Evolutionary conservation across 2,329 filamentous ascomycete genomes (phyloP).

Genomic region (Epichloe brachyelytri): DNA sequence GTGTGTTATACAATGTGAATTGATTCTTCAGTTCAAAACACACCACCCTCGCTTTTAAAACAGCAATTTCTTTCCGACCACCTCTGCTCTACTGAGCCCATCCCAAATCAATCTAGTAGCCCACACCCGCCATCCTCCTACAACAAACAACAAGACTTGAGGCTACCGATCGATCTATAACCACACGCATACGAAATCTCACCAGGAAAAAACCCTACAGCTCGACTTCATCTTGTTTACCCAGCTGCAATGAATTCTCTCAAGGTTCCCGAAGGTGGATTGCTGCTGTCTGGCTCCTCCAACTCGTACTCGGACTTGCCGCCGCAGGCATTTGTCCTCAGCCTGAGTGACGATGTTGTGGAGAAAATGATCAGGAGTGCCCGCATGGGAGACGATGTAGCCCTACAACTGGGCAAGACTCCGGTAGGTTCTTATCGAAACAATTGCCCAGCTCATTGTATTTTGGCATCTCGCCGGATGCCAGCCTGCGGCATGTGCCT

Average conservation of each 20-base stretch:
- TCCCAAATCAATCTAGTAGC: neutral
- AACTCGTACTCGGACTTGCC: conserved; percentile 30
- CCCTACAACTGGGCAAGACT: conserved; percentile 42
- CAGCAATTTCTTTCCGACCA: neutral
- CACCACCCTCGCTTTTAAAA: neutral
- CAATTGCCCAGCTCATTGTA: neutral
- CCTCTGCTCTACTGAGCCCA: neutral
- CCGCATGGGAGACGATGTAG: conserved; percentile 41
- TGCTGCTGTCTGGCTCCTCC: conserved; percentile 41
- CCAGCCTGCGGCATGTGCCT: neutral
- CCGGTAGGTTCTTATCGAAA: conserved; percentile 39
- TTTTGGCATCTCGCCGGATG: neutral
- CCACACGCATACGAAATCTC: neutral
- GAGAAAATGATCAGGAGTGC: conserved; percentile 50
- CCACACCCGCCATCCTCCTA: neutral
- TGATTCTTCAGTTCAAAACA: neutral
- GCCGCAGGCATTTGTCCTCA: conserved; percentile 44
- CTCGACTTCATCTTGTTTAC: neutral
- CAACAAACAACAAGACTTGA: neutral
- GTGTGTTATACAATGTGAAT: conserved; percentile 1
- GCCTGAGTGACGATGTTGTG: conserved; percentile 43
- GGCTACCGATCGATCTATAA: neutral
- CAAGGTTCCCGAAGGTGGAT: conserved; percentile 42
- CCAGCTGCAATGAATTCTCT: conserved; percentile 35
- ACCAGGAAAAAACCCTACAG: neutral